phyloP scores from a whole-genome alignment of 2,329 filamentous ascomycete species.

The Penicillium nordicum region DNA sequence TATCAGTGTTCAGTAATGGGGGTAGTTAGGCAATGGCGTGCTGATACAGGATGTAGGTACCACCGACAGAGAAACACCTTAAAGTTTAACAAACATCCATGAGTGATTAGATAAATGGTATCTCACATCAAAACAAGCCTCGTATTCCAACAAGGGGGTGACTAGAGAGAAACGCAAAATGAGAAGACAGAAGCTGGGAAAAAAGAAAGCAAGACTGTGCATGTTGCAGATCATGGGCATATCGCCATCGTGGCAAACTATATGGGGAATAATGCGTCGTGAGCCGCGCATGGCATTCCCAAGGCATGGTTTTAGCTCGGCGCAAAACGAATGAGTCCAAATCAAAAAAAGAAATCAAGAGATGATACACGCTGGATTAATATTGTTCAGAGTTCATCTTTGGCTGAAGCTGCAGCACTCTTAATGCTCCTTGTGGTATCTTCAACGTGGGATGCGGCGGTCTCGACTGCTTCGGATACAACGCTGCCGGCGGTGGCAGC shows the following conservation, averaged over 20 bases:
- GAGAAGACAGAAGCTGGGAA: conserved; percentile 9
- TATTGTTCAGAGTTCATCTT: conserved; percentile 25
- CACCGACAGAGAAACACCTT: too few species aligned
- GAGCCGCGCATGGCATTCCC: conserved; percentile 16
- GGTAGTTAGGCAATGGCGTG: too few species aligned
- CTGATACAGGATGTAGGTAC: too few species aligned
- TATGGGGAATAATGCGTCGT: conserved; percentile 34
- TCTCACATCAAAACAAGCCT: conserved; percentile 6
- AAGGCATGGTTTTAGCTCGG: conserved; percentile 5
- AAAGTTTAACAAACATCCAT: too few species aligned
- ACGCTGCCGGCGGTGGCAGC: conserved; percentile 33
- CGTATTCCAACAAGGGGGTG: conserved; percentile 3
- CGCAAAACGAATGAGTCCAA: conserved; percentile 3
- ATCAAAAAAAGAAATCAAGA: conserved; percentile 10
- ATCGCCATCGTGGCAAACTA: conserved; percentile 31
- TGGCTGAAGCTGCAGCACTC: conserved; percentile 38
- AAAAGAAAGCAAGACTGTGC: conserved; percentile 25
- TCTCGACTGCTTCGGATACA: conserved; percentile 35
- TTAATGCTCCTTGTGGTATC: conserved; percentile 47
- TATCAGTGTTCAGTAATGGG: too few species aligned
- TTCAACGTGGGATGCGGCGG: conserved; percentile 43
- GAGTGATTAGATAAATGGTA: not conserved
- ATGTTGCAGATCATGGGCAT: conserved; percentile 22
- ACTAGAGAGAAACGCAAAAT: conserved; percentile 4
- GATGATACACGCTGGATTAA: not conserved